phyloP scores from a whole-genome alignment of 768 basidiomycete species.

The Pholiota conissans region DNA sequence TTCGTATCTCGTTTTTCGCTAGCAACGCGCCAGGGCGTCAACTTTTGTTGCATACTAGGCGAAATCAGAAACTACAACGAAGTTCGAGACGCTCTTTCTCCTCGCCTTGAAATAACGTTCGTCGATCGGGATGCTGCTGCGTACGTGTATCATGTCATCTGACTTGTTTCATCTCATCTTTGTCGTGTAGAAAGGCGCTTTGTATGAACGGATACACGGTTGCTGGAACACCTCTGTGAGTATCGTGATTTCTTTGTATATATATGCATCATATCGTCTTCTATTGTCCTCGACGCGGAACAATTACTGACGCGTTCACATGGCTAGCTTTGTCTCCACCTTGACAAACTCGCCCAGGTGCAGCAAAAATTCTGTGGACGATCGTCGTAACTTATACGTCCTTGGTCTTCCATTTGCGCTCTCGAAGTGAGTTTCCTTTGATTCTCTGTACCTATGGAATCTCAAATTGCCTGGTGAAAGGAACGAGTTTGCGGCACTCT shows the following conservation, averaged over 20 bases:
- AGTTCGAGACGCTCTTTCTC: conserved; percentile 34
- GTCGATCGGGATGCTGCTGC: conserved; percentile 49
- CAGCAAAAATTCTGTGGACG: conserved; percentile 33
- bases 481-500: conserved; percentile 60
- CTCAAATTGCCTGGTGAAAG: conserved; percentile 22
- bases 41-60: conserved; percentile 32
- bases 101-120: conserved; percentile 54
- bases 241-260: conserved; percentile 17
- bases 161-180: not conserved
- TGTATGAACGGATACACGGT: conserved; percentile 66
- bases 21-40: too few species aligned
- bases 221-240: conserved; percentile 56
- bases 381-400: conserved; percentile 82
- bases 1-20: conserved; percentile 20
- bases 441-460: not conserved
- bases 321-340: conserved; percentile 38
- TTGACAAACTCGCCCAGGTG: conserved; percentile 24
- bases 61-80: conserved; percentile 50
- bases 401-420: conserved; percentile 82
- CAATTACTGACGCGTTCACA: not conserved
- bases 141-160: conserved; percentile 32
- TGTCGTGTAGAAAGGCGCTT: conserved; percentile 57
- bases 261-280: conserved; percentile 20
- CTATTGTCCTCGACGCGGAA: not conserved
- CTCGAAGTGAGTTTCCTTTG: conserved; percentile 52